Percentiles rank a stretch among this genome's conserved stretches.
These are phyloP conservation scores for Dothistroma septosporum DNA, from an alignment of 2,329 filamentous ascomycete genomes.

Conservation along the genomic window DNA sequence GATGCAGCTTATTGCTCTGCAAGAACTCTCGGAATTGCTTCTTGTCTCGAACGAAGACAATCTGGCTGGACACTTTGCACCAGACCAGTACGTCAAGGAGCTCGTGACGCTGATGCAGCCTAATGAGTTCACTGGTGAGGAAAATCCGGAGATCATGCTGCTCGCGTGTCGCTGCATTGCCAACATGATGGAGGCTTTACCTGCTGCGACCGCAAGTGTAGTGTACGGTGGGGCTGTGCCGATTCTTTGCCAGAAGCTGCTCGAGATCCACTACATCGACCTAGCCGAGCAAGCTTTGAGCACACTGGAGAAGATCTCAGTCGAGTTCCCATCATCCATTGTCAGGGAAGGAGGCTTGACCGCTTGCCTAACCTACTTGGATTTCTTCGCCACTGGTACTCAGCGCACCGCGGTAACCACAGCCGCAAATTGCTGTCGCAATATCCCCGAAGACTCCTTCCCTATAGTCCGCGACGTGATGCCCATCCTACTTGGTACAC, in stretches of 20 bases:
- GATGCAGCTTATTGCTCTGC: slow-evolving; percentile 83
- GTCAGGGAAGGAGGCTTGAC: slow-evolving; percentile 92
- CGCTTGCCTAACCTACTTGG: slow-evolving; percentile 91
- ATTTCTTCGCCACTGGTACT: slow-evolving; percentile 96
- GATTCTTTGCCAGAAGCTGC: slow-evolving; percentile 85
- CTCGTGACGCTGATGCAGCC: slow-evolving; percentile 87
- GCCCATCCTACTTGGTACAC: slow-evolving; percentile 86
- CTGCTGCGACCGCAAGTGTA: slow-evolving; percentile 87
- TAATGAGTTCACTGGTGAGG: slow-evolving; percentile 72
- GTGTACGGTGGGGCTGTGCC: slow-evolving; percentile 97
- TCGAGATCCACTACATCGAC: slow-evolving; percentile 97
- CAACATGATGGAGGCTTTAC: slow-evolving; percentile 95
- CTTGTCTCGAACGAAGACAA: slow-evolving; percentile 96
- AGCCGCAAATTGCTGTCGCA: slow-evolving; percentile 95
- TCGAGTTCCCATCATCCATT: slow-evolving; percentile 91
- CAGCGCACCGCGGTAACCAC: slow-evolving; percentile 96
- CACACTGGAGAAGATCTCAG: slow-evolving; percentile 94
- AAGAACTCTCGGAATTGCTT: slow-evolving; percentile 88
- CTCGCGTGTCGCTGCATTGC: slow-evolving; percentile 92
- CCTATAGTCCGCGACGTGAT: slow-evolving; percentile 89
- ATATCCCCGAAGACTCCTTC: slow-evolving; percentile 92
- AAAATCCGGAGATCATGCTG: slow-evolving; percentile 96
- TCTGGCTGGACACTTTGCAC: slow-evolving; percentile 87
- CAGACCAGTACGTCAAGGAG: slow-evolving; percentile 93
- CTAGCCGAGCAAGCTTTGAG: slow-evolving; percentile 94